Base-by-base conservation (phyloP, 2,329 filamentous ascomycete genomes). In the Hymenoscyphus occultus region DNA sequence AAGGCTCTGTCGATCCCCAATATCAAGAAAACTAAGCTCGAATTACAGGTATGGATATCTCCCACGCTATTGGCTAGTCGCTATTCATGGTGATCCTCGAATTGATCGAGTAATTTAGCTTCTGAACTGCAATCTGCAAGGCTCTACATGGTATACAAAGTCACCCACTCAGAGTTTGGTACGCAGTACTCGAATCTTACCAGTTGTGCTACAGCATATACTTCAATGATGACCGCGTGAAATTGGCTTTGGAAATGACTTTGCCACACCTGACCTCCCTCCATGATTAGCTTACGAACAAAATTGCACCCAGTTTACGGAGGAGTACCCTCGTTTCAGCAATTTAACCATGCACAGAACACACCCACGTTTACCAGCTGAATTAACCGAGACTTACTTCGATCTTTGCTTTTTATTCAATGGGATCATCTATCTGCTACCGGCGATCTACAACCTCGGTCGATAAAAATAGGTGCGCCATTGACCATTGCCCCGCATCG, bases 401-500 rank as follows among this genome's bases (percentile, higher is more conserved):
- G 13, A 22, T 22, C 22, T 54, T 13, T 13, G n/a, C 19, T 54
- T 54, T 19, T 12, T 28, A 12, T 54, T 54, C 2, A 28, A 54
- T 54, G 19, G 48, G 48, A 54, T 54, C 48, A 54, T 54, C 22
- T 19, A 54, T 54, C 22, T 65, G 13, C 10, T 45, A 35, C 48
- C 56, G 56, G 54, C 56, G 64, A 54, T 32, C 69, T 65, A 68
- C 65, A 63, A 57, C 69, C 45, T 28, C 45, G n/a, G 5, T 48
- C 42, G 19, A 48, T 48, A 10, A 28, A 28, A 28, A 28, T 35
- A 35, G 5, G 35, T 12, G 65, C 59, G 42, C 6, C 9, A 35
- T 10, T 48, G 45, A 19, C 48, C 48, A 54, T 28, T 54, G 48
- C 48, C 48, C 48, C 48, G 48, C 48, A 54, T 19, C 22, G 19